These are phyloP conservation scores for Chrysoporthe austroafricana DNA, from an alignment of 2,329 filamentous ascomycete species.

Conservation along the genomic window DNA sequence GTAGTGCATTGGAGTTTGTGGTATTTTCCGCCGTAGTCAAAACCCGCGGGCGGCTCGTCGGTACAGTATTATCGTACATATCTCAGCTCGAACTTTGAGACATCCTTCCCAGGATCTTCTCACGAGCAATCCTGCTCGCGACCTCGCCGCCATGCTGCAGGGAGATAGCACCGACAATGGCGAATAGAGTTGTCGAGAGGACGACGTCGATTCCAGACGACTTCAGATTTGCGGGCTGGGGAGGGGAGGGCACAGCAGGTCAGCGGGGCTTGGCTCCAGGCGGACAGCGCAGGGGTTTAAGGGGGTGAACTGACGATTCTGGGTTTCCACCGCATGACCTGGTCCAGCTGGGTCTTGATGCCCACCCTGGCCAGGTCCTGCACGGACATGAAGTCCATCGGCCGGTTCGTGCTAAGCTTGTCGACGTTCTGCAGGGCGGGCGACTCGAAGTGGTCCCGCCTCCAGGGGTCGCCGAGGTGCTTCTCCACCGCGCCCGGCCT, in stretches of 20 bases:
- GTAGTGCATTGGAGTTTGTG: constrained; percentile 3
- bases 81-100: constrained; percentile 1
- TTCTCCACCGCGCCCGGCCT: constrained; percentile 12
- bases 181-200: constrained; percentile 77
- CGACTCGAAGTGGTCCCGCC: constrained; percentile 70
- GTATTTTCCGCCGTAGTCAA: constrained; percentile 10
- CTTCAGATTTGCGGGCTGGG: constrained; percentile 66
- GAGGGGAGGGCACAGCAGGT: background rate
- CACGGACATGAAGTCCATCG: constrained; percentile 65
- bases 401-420: constrained; percentile 67
- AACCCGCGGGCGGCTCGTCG: background rate
- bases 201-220: constrained; percentile 76
- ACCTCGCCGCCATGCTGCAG: constrained; percentile 82
- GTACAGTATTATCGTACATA: constrained; percentile 10
- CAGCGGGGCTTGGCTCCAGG: background rate
- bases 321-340: constrained; percentile 88
- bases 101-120: constrained; percentile 68
- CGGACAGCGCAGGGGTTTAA: background rate
- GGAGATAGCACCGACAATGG: constrained; percentile 86
- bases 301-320: constrained; percentile 65
- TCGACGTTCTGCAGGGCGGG: constrained; percentile 72
- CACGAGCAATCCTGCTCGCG: constrained; percentile 74
- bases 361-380: constrained; percentile 71
- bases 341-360: constrained; percentile 68
- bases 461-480: constrained; percentile 39